phyloP scores from a whole-genome alignment of 768 basidiomycete genomes.

The Clitopilus passeckerianus region DNA sequence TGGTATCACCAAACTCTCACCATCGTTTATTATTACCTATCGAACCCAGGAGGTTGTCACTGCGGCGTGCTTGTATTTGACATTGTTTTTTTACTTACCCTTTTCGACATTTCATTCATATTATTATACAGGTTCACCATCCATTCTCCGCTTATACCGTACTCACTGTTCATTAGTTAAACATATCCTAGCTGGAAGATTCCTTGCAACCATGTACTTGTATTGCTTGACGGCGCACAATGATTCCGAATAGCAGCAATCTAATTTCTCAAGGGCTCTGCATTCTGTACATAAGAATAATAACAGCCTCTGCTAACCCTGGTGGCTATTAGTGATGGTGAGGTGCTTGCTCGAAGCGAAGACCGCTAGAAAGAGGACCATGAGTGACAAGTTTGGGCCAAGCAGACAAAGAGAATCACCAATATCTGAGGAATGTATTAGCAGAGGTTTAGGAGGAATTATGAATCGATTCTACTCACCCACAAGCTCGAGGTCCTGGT shows the following conservation, averaged over 20 bases:
- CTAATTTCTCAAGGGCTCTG: conserved; percentile 10
- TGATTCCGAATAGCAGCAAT: background rate
- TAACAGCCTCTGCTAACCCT: background rate
- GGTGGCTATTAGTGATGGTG: conserved; percentile 55
- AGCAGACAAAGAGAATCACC: conserved; percentile 19
- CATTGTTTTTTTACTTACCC: conserved; percentile 25
- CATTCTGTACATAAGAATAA: too few species aligned
- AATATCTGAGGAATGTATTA: conserved; percentile 23
- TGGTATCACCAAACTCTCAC: conserved; percentile 15
- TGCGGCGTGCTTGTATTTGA: conserved; percentile 32
- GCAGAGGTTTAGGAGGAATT: conserved; percentile 6
- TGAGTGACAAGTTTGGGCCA: background rate
- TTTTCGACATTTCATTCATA: conserved; percentile 18
- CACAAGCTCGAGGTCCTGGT: conserved; percentile 82
- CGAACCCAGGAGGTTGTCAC: conserved; percentile 40
- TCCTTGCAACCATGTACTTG: conserved; percentile 28
- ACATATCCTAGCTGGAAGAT: conserved; percentile 38
- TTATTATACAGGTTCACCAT: background rate
- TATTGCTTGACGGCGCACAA: background rate
- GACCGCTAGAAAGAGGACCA: conserved; percentile 51
- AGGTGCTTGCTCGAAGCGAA: conserved; percentile 83
- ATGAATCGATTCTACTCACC: conserved; percentile 49
- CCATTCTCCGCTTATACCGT: conserved; percentile 20
- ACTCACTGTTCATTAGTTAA: conserved; percentile 40
- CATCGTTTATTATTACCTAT: conserved; percentile 22